Evolutionary conservation across 2,329 filamentous ascomycete species (phyloP), one percentile per base, ranked within the genome.

Genomic region (Penicillium sumatraense): DNA sequence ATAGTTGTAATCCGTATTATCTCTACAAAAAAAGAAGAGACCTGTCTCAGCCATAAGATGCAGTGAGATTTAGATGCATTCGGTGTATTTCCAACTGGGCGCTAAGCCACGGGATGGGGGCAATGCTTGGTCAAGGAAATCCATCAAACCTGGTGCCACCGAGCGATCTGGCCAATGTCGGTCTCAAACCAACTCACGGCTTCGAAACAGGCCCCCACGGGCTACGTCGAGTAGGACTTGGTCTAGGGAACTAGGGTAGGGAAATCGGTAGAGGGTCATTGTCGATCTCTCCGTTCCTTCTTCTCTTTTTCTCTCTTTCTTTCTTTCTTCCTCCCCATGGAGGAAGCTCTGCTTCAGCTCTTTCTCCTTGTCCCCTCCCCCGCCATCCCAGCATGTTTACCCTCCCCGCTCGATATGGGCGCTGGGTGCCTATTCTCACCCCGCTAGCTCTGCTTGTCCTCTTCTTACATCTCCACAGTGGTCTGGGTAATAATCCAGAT

Each of bases 401-500:
- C 16, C 52, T 63, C 38, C 60, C 60, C 41, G 60, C 55, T 47
- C 63, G 61, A 18, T 65, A 65, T 59, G 54, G 61, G 40, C 63
- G 63, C 36, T 63, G 58, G 58, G 53, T 61, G 33, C 56, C 56
- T 20, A 41, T 65, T 23, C 35, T 64, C 2, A 57, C 51, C 16
- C 53, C 53, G 24, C 27, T 56, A 21, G 53, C 53, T 23, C 27
- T 65, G 8, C 46, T 64, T 13, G 23, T 57, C 2, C 42, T 63
- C 16, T 58, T 63, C n/a, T 11, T 65, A 2, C 63, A 63, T 14
- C 50, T 65, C 3, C 48, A 53, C 4, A 21, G 56, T 21, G 24
- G 46, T 5, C 52, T 60, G 11, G 46, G 54, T 6, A 31, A 31
- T 16, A n/a, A 31, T 18, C 10, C 33, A 18, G 18, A 20, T n/a